These are phyloP conservation scores for Wickerhamiella kazuoi DNA, from an alignment of 805 yeast genomes.

Conservation along the genomic window DNA sequence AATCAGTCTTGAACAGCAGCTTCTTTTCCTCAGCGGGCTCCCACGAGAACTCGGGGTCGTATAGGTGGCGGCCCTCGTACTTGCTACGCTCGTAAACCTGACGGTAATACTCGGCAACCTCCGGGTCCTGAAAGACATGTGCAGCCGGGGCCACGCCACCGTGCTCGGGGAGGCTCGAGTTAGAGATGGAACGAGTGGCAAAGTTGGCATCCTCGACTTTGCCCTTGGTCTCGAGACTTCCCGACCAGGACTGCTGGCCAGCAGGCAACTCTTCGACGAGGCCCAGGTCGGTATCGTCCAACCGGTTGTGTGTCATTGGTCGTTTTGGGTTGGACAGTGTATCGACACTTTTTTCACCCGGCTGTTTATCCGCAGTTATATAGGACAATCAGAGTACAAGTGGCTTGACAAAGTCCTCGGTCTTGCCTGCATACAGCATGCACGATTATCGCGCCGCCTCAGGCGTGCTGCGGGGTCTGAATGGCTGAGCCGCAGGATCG, in stretches of 20 bases:
- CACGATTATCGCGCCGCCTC: no score
- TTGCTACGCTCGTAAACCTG: constrained; percentile 27
- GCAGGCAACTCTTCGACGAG: neutral
- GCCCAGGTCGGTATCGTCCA: no score
- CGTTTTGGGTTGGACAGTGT: no score
- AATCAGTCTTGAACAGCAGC: constrained; percentile 34
- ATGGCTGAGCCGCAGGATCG: no score
- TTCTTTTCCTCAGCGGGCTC: constrained; percentile 28
- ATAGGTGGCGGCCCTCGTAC: constrained; percentile 35
- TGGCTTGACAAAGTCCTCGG: no score
- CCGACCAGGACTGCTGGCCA: neutral
- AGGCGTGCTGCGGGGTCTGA: no score
- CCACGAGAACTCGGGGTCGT: constrained; percentile 41
- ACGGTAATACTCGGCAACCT: constrained; percentile 29
- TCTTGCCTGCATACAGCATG: no score
- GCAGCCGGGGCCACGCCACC: neutral
- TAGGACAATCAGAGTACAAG: no score
- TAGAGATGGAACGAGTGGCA: neutral
- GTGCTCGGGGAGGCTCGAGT: neutral
- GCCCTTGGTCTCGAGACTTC: neutral
- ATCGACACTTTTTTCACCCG: no score
- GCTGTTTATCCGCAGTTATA: no score
- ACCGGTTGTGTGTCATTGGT: no score
- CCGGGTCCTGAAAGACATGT: constrained; percentile 29
- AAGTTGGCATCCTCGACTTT: neutral